phyloP scores from a whole-genome alignment of 352 stramenopile genomes.

The Pythium pectinolyticum region DNA sequence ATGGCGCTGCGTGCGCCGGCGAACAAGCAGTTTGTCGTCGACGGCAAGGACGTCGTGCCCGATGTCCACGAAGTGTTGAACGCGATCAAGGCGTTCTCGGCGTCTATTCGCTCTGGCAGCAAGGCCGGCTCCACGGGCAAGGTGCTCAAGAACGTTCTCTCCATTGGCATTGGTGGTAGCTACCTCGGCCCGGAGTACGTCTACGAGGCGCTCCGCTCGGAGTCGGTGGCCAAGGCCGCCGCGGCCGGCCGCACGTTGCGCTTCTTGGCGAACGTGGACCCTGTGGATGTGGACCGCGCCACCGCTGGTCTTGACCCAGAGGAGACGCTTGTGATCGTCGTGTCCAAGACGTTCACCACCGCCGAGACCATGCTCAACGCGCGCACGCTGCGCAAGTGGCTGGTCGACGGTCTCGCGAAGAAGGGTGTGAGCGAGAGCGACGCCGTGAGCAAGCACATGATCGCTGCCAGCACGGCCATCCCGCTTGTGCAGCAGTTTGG shows the following conservation, averaged over 20 bases:
- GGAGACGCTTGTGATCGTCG: conserved; percentile 96
- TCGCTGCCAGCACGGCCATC: conserved; percentile 87
- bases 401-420: conserved; percentile 90
- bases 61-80: conserved; percentile 96
- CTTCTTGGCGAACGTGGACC: conserved; percentile 99
- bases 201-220: conserved; percentile 91
- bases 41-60: conserved; percentile 94
- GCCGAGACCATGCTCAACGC: conserved; percentile 99
- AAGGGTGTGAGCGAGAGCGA: conserved; percentile 82
- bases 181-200: conserved; percentile 98
- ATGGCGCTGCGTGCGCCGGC: conserved; percentile 92
- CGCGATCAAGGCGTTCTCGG: conserved; percentile 93
- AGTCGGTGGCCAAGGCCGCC: conserved; percentile 81
- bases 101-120: conserved; percentile 87
- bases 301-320: conserved; percentile 93
- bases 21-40: conserved; percentile 85
- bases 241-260: conserved; percentile 87
- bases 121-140: conserved; percentile 94
- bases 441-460: conserved; percentile 93
- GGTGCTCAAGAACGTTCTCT: conserved; percentile 93
- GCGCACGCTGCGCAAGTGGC: conserved; percentile 94
- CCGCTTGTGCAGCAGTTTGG: conserved; percentile 90
- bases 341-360: conserved; percentile 99
- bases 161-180: conserved; percentile 95
- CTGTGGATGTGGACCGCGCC: conserved; percentile 93